Evolutionary conservation across 441 rosid genomes (phyloP).

Genomic region (Kokia cookei): DNA sequence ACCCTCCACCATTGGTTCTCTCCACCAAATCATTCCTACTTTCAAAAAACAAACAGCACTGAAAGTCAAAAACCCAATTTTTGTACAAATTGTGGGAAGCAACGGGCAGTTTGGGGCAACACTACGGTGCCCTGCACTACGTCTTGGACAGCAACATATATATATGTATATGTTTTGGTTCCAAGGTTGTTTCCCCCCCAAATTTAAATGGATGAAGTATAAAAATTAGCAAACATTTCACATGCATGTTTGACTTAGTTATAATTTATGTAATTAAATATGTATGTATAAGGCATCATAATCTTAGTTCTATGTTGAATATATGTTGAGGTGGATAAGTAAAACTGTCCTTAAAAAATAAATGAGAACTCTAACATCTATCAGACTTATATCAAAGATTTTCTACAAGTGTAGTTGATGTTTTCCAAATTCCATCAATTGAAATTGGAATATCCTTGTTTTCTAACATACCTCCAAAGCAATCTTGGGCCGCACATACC

Average conservation of each 20-base stretch:
- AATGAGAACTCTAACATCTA: no score
- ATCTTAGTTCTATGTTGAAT: no score
- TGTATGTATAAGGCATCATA: no score
- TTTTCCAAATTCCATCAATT: neutral
- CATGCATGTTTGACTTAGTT: neutral
- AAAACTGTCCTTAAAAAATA: no score
- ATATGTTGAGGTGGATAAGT: no score
- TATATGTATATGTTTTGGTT: neutral
- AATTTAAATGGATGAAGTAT: neutral
- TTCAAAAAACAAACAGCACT: neutral
- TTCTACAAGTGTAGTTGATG: no score
- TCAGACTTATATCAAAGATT: no score
- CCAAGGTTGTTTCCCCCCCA: neutral
- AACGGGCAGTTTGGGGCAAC: slow-evolving; percentile 7
- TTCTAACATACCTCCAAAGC: neutral
- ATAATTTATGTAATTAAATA: no score
- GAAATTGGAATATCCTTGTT: neutral
- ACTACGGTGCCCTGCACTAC: slow-evolving; percentile 7
- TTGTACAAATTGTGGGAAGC: neutral
- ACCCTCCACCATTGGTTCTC: neutral
- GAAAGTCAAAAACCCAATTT: slow-evolving; percentile 18
- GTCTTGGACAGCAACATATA: neutral
- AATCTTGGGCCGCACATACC: neutral
- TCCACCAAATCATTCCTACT: neutral
- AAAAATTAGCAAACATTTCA: neutral